A percentile compares a stretch with the other conserved stretches of the same genome.
Evolutionary conservation across 2,329 filamentous ascomycete species (phyloP).

Genomic region (Fusarium nisikadoi): DNA sequence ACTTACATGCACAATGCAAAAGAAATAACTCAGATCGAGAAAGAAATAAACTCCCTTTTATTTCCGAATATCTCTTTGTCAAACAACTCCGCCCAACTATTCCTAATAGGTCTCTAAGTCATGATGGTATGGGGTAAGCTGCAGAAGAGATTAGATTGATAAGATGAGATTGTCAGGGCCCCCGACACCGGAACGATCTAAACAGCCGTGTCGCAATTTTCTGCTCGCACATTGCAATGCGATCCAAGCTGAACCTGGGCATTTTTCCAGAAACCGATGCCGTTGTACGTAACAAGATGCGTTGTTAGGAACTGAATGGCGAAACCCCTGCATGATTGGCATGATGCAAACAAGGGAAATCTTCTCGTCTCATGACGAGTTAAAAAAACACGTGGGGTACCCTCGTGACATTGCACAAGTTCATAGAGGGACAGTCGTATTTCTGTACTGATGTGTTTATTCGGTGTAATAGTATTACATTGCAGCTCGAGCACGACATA

Average conservation of each 20-base stretch:
- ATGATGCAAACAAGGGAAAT: slow-evolving; percentile 14
- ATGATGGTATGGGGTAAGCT: slow-evolving; percentile 30
- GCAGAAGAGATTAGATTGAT: slow-evolving; percentile 36
- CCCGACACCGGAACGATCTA: slow-evolving; percentile 32
- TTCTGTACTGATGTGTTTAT: neutral
- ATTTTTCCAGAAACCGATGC: neutral
- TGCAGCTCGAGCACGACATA: neutral
- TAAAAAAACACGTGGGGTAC: slow-evolving; percentile 27
- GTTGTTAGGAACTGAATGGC: slow-evolving; percentile 2
- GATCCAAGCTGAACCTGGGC: neutral
- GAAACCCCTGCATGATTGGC: neutral
- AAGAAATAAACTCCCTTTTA: neutral
- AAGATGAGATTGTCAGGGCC: slow-evolving; percentile 35
- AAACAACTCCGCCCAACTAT: neutral
- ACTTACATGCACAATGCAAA: neutral
- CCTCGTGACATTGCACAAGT: slow-evolving; percentile 7
- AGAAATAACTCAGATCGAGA: neutral
- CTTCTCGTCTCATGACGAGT: slow-evolving; percentile 35
- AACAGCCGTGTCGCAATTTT: slow-evolving; percentile 26
- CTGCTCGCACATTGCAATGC: slow-evolving; percentile 26
- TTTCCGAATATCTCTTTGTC: slow-evolving; percentile 1
- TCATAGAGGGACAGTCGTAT: neutral
- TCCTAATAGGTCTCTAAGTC: slow-evolving; percentile 4
- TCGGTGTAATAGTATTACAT: neutral
- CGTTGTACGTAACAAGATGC: slow-evolving; percentile 27